Evolutionary conservation across 2,329 filamentous ascomycete genomes (phyloP).

Genomic region (Nemania abortiva): DNA sequence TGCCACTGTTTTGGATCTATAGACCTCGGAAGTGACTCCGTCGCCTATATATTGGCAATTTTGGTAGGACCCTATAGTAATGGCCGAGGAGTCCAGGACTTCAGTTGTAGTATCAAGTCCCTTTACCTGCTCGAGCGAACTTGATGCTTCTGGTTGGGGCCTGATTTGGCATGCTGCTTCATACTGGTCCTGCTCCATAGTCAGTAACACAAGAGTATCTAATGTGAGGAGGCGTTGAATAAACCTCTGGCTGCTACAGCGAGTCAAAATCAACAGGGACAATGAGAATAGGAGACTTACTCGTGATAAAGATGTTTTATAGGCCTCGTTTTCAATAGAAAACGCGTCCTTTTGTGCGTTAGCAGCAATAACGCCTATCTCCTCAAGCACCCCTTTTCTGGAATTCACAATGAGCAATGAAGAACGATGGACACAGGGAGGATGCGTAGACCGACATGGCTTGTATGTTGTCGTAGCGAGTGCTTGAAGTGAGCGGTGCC

Average conservation of each 20-base stretch:
- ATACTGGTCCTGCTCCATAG: slow-evolving; percentile 68
- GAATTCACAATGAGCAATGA: slow-evolving; percentile 31
- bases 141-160: slow-evolving; percentile 48
- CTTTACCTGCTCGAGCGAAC: slow-evolving; percentile 39
- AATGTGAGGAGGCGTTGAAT: not conserved
- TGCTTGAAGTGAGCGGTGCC: slow-evolving; percentile 65
- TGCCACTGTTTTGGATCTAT: slow-evolving; percentile 73
- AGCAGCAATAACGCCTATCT: slow-evolving; percentile 39
- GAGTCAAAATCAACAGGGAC: not conserved
- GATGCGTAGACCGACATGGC: slow-evolving; percentile 63
- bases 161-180: slow-evolving; percentile 57
- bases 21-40: slow-evolving; percentile 87
- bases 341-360: slow-evolving; percentile 64
- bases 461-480: slow-evolving; percentile 73
- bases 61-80: slow-evolving; percentile 65
- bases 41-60: slow-evolving; percentile 67
- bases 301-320: slow-evolving; percentile 66
- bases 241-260: slow-evolving; percentile 18
- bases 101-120: slow-evolving; percentile 22
- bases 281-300: slow-evolving; percentile 57
- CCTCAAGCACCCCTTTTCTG: slow-evolving; percentile 47
- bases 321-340: slow-evolving; percentile 73
- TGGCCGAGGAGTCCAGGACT: slow-evolving; percentile 49
- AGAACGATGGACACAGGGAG: slow-evolving; percentile 1
- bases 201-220: slow-evolving; percentile 19